Evolutionary conservation across 2,329 filamentous ascomycete genomes (phyloP).

Genomic region (Pestalotiopsis sp.): DNA sequence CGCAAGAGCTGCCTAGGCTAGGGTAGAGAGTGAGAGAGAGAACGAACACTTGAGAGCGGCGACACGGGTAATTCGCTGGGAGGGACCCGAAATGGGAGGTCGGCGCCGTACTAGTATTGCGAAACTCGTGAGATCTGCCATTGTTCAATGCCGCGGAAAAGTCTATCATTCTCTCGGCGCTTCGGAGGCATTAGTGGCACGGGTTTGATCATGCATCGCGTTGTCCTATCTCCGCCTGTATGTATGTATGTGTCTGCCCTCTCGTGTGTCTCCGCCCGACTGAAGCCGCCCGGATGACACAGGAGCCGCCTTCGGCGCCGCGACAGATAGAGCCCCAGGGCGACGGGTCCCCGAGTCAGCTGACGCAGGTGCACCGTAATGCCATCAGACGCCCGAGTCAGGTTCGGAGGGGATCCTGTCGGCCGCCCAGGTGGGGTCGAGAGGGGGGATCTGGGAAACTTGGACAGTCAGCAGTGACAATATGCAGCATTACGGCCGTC

Average conservation of each 20-base stretch:
- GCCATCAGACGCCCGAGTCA: background rate
- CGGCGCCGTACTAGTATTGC: no score
- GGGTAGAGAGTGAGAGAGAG: no score
- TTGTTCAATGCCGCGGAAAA: no score
- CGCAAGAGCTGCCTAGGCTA: no score
- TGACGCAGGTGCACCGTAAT: background rate
- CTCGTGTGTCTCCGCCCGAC: background rate
- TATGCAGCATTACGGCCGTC: background rate
- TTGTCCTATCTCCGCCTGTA: no score
- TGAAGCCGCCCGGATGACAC: background rate
- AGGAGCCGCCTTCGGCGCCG: background rate
- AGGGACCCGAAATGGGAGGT: no score
- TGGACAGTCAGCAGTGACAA: background rate
- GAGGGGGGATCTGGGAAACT: background rate
- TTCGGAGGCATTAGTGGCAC: no score
- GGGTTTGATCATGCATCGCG: no score
- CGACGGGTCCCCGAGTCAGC: background rate
- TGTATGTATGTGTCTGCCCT: background rate
- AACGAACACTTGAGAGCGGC: no score
- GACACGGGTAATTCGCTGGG: no score
- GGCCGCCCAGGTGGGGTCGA: background rate
- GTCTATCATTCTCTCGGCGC: no score
- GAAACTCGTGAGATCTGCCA: no score
- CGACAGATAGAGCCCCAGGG: background rate
- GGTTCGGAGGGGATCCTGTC: background rate